Percentiles rank a stretch among this genome's conserved stretches.
phyloP scores from a whole-genome alignment of 495 filamentous ascomycete genomes.

The Aspergillus avenaceus region DNA sequence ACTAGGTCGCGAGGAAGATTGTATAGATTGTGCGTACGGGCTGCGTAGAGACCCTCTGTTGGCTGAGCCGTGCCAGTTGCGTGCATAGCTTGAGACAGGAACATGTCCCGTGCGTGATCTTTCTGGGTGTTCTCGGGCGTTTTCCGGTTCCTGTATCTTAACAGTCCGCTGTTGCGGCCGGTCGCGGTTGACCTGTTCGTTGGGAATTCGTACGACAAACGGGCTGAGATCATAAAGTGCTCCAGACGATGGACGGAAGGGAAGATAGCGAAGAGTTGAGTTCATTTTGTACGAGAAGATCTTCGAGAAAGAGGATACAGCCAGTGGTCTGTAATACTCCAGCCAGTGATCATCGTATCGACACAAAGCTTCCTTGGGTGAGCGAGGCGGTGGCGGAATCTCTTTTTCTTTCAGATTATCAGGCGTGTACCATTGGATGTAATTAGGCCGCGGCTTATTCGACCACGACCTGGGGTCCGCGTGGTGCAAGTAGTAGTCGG shows the following conservation, averaged over 20 bases:
- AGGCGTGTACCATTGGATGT: constrained; percentile 86
- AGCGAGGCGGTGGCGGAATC: constrained; percentile 48
- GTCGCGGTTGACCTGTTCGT: constrained; percentile 35
- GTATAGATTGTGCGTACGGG: no score
- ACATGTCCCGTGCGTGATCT: constrained; percentile 6
- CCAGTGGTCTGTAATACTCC: constrained; percentile 90
- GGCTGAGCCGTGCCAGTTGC: constrained; percentile 28
- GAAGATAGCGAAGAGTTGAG: constrained; percentile 75
- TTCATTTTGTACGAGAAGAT: constrained; percentile 90
- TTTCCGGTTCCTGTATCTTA: constrained; percentile 40
- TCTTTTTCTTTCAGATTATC: constrained; percentile 60
- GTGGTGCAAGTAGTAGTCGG: constrained; percentile 96
- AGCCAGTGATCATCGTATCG: constrained; percentile 95
- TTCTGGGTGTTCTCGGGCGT: constrained; percentile 6
- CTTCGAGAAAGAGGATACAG: constrained; percentile 80
- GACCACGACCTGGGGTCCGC: constrained; percentile 71
- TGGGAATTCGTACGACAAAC: constrained; percentile 65
- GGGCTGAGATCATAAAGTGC: constrained; percentile 77
- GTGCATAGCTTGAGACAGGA: constrained; percentile 1
- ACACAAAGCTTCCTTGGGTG: constrained; percentile 52
- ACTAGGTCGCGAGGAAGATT: constrained; percentile 16
- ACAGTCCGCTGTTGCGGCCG: constrained; percentile 37
- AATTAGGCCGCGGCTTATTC: constrained; percentile 59
- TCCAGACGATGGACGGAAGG: constrained; percentile 64
- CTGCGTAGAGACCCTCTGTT: constrained; percentile 25